Evolutionary conservation across 2,329 filamentous ascomycete species (phyloP).

Genomic region (Aspergillus sp.): DNA sequence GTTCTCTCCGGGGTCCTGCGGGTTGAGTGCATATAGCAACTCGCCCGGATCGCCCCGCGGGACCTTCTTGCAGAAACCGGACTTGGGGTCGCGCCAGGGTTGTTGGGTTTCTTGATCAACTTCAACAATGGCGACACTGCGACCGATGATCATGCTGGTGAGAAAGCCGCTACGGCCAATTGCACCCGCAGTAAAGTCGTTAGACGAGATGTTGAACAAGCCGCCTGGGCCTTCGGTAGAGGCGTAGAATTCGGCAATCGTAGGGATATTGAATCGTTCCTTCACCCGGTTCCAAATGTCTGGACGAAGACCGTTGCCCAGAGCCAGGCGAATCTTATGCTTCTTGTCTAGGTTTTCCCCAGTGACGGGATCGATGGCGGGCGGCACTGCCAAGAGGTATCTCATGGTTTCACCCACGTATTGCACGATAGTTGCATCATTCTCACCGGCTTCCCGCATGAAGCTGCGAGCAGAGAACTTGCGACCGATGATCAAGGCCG

Average conservation of each 20-base stretch:
- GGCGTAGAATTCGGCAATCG: constrained; percentile 78
- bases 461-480: constrained; percentile 78
- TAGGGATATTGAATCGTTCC: constrained; percentile 72
- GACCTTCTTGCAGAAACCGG: constrained; percentile 67
- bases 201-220: constrained; percentile 71
- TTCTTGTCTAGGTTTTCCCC: constrained; percentile 70
- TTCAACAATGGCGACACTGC: constrained; percentile 60
- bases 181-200: constrained; percentile 73
- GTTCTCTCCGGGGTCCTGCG: constrained; percentile 60
- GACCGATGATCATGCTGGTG: constrained; percentile 56
- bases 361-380: constrained; percentile 63
- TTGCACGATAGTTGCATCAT: constrained; percentile 73
- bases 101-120: constrained; percentile 71
- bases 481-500: constrained; percentile 70
- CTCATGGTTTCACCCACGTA: constrained; percentile 88
- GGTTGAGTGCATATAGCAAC: constrained; percentile 70
- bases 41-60: constrained; percentile 69
- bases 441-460: constrained; percentile 73
- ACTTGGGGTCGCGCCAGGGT: constrained; percentile 67
- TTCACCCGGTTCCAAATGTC: constrained; percentile 86
- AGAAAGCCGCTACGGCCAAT: constrained; percentile 72
- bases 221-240: constrained; percentile 71
- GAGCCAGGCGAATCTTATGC: constrained; percentile 72
- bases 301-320: constrained; percentile 82
- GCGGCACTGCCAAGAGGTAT: constrained; percentile 70